Evolutionary conservation across 1,284 basidiomycete species (phyloP), one percentile per base, ranked within the genome.

Genomic region (Marasmius fiardii): DNA sequence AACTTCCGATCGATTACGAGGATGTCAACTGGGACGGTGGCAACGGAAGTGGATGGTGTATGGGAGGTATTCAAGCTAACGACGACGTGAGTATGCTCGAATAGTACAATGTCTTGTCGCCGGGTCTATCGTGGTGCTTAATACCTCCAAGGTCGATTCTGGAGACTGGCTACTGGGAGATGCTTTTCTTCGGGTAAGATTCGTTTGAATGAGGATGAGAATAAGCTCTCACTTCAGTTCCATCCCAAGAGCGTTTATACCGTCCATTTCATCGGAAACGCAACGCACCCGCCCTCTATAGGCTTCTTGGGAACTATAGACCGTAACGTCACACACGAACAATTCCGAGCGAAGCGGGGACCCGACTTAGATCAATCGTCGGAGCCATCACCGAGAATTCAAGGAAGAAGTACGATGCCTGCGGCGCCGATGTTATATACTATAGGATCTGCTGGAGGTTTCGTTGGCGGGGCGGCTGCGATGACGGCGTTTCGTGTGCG

Each of bases 141-240:
- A n/a, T n/a, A n/a, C n/a, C n/a, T n/a, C n/a, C 28, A 43, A 84
- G 77, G 77, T 85, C 37, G 76, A 75, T 60, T 79, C 79, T n/a
- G 81, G 79, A 3, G 83, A 85, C 65, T 85, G 83, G 83, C 71
- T 85, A 16, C 71, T 84, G 20, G 82, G 82, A 14, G 81, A 81
- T 57, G 72, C 75, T 18, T 85, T 83, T 60, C 70, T 85, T 54
- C 74, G 82, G 61, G 81, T 80, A 58, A 54, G 75, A 31, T 31
- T 10, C 70, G 12, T 18, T 31, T 26, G n/a, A 2, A 18, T 16
- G 18, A 28, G 14, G 2, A 45, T n/a, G 21, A 20, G 4, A 8
- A 28, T 11, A 28, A 24, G 14, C 12, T 31, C 5, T 28, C 10
- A 49, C 14, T 24, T 24, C 10, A 18, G 18, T 16, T 31, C 26